Evolutionary conservation across 2,329 filamentous ascomycete species (phyloP).

Genomic region (Acephala macrosclerotiorum): DNA sequence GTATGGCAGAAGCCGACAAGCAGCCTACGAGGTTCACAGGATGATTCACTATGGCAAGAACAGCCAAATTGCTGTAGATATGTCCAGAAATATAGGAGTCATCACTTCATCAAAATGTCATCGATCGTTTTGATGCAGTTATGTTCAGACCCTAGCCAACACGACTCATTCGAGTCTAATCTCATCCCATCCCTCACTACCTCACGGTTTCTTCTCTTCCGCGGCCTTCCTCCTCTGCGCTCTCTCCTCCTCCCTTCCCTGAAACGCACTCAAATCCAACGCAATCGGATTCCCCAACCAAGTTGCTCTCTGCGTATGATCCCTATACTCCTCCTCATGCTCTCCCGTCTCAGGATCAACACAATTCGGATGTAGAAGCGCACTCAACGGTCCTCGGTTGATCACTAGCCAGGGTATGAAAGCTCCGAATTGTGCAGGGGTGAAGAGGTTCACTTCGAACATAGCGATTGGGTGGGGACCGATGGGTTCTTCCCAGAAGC

Average conservation of each 20-base stretch:
- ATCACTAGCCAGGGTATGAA: constrained; percentile 87
- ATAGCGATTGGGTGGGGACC: constrained; percentile 86
- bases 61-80: neutral
- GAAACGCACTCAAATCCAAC: constrained; percentile 61
- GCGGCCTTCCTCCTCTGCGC: constrained; percentile 8
- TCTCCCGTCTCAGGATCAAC: constrained; percentile 58
- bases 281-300: constrained; percentile 77
- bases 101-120: no score
- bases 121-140: no score
- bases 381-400: constrained; percentile 81
- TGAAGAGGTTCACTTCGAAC: constrained; percentile 93
- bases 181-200: neutral
- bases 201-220: neutral
- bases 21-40: neutral
- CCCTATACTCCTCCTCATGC: constrained; percentile 40
- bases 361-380: constrained; percentile 84
- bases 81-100: neutral
- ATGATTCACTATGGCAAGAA: neutral
- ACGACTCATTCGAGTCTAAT: neutral
- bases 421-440: constrained; percentile 86
- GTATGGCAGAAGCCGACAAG: neutral
- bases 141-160: no score
- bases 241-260: constrained; percentile 14
- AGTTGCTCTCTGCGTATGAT: constrained; percentile 67
- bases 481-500: constrained; percentile 76